Evolutionary conservation across 306 rosid species (phyloP).

Genomic region (Castanea mollissima): DNA sequence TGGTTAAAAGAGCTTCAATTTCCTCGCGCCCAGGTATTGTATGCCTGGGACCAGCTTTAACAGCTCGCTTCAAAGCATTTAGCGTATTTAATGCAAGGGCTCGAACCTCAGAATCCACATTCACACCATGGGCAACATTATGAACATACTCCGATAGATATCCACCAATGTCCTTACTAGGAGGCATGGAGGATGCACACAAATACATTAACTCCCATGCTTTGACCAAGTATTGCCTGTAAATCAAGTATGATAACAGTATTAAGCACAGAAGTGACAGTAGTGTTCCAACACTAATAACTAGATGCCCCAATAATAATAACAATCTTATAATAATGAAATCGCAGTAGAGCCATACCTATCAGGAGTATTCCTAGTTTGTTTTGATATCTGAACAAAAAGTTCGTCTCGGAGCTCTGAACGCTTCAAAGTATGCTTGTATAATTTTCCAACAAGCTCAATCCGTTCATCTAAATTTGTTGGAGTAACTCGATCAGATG

Average conservation of each 20-base stretch:
- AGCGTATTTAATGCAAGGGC: constrained; percentile 68
- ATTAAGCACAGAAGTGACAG: constrained; percentile 13
- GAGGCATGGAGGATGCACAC: constrained; percentile 93
- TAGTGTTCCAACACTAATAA: background rate
- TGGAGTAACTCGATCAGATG: constrained; percentile 65
- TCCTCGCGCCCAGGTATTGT: constrained; percentile 85
- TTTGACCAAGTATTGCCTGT: constrained; percentile 77
- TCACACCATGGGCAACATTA: constrained; percentile 57
- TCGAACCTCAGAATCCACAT: constrained; percentile 71
- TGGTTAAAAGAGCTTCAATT: constrained; percentile 80
- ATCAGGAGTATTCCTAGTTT: constrained; percentile 89
- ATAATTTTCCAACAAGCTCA: constrained; percentile 79
- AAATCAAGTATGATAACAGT: constrained; percentile 18
- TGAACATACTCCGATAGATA: constrained; percentile 90
- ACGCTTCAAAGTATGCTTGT: constrained; percentile 87
- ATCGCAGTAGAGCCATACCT: constrained; percentile 40
- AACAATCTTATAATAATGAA: background rate
- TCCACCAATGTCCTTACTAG: constrained; percentile 83
- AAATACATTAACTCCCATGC: constrained; percentile 94
- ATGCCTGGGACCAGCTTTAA: constrained; percentile 95
- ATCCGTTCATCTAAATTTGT: constrained; percentile 74
- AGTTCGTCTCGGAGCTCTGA: constrained; percentile 93
- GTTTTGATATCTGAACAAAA: constrained; percentile 88
- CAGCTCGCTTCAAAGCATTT: constrained; percentile 83
- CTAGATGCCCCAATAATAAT: constrained; percentile 4